Conservation (phyloP, 2,329 filamentous ascomycete species). For the Aspergillus transmontanensis region DNA sequence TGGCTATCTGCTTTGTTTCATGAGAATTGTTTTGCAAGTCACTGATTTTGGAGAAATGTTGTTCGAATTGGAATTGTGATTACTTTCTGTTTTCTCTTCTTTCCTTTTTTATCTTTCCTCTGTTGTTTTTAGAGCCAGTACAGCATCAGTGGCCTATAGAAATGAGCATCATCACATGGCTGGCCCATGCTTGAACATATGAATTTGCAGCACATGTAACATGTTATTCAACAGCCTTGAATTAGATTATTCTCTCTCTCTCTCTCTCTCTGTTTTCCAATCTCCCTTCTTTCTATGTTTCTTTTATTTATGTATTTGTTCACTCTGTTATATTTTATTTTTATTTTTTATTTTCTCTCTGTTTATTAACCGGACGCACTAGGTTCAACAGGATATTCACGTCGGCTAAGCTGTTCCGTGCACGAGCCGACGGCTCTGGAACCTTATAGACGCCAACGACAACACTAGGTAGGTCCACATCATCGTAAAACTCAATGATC, state of each 20-base stretch:
- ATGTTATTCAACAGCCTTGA: not conserved
- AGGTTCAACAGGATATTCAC: not conserved
- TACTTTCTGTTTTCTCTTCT: not conserved
- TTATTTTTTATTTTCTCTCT: not conserved
- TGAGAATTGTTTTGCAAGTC: not conserved
- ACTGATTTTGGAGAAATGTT: not conserved
- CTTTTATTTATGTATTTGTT: too few species aligned
- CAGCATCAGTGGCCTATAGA: constrained; percentile 6
- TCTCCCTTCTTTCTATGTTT: too few species aligned
- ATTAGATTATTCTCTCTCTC: not conserved
- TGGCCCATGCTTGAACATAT: constrained; percentile 3
- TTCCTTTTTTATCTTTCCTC: not conserved
- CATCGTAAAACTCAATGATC: not conserved
- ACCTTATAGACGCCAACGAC: constrained; percentile 1
- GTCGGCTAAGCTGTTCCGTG: not conserved
- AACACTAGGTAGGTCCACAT: not conserved
- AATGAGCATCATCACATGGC: constrained; percentile 4
- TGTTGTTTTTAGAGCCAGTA: constrained; percentile 2
- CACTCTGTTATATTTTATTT: too few species aligned
- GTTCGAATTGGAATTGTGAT: not conserved
- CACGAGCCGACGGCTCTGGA: constrained; percentile 2
- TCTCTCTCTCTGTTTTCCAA: too few species aligned
- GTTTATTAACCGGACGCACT: not conserved
- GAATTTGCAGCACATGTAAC: not conserved
- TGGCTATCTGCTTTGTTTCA: not conserved